A percentile compares a stretch with the other conserved stretches of the same genome.
Evolutionary conservation across 768 basidiomycete species (phyloP).

Genomic region (Psilocybe sp.): DNA sequence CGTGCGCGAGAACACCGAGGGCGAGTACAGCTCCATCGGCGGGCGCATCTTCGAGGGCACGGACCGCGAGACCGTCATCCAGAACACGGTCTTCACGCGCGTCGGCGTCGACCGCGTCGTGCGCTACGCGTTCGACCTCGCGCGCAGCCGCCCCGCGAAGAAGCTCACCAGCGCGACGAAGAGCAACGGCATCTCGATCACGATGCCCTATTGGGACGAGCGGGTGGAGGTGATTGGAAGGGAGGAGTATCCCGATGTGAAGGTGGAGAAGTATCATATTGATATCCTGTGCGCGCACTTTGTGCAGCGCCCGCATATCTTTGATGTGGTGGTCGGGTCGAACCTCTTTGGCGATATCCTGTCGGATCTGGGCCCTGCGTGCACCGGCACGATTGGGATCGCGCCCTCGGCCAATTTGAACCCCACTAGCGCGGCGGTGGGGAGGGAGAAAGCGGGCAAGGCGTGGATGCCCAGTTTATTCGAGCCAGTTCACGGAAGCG

Average conservation of each 20-base stretch:
- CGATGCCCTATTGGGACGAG: constrained; percentile 49
- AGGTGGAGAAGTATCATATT: constrained; percentile 45
- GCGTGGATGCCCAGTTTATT: constrained; percentile 47
- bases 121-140: constrained; percentile 52
- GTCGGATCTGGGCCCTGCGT: constrained; percentile 53
- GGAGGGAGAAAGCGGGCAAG: constrained; percentile 28
- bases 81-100: constrained; percentile 50
- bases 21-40: constrained; percentile 52
- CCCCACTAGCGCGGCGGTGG: constrained; percentile 22
- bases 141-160: constrained; percentile 45
- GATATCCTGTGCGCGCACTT: constrained; percentile 47
- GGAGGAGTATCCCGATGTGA: constrained; percentile 49
- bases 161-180: constrained; percentile 53
- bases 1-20: constrained; percentile 56
- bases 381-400: constrained; percentile 54
- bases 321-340: constrained; percentile 55
- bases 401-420: constrained; percentile 54
- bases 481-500: constrained; percentile 56
- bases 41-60: constrained; percentile 40
- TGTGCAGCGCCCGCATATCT: constrained; percentile 46
- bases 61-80: constrained; percentile 36
- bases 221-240: constrained; percentile 42
- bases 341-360: constrained; percentile 57
- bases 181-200: constrained; percentile 46
- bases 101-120: constrained; percentile 46